Conservation (phyloP, 2,329 filamentous ascomycete species). For the Nemania serpens region DNA sequence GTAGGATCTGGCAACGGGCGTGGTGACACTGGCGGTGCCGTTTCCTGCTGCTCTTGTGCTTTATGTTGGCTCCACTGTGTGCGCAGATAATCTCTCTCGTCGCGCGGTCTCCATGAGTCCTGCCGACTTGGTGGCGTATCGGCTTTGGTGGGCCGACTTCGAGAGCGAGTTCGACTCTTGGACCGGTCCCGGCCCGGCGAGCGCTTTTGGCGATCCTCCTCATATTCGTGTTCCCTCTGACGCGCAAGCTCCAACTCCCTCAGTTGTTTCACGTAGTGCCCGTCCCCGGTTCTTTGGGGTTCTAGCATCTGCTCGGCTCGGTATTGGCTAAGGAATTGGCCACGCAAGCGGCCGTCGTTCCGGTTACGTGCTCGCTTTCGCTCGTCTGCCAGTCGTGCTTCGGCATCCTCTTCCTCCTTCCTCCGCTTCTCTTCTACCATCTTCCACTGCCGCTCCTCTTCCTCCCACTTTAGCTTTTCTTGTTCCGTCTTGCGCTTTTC, state of each 20-base stretch:
- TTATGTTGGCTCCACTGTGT: conserved; percentile 56
- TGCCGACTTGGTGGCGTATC: conserved; percentile 57
- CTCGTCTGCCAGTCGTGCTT: conserved; percentile 69
- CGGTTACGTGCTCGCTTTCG: conserved; percentile 62
- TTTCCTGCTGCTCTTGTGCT: conserved; percentile 37
- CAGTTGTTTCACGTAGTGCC: conserved; percentile 73
- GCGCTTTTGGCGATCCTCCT: conserved; percentile 60
- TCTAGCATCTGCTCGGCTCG: conserved; percentile 67
- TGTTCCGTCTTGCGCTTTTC: conserved; percentile 67
- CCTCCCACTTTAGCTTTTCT: conserved; percentile 76
- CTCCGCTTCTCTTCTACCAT: conserved; percentile 73
- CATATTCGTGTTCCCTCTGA: conserved; percentile 66
- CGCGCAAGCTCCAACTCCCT: conserved; percentile 69
- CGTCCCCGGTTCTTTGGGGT: conserved; percentile 45
- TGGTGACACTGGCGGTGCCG: conserved; percentile 37
- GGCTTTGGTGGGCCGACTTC: conserved; percentile 46
- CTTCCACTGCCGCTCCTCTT: conserved; percentile 77
- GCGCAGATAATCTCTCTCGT: conserved; percentile 67
- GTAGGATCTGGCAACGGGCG: conserved; percentile 50
- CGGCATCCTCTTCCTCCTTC: conserved; percentile 74
- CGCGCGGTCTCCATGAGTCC: conserved; percentile 63
- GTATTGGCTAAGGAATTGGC: conserved; percentile 87
- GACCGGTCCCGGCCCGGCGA: conserved; percentile 39
- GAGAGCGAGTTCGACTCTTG: conserved; percentile 48
- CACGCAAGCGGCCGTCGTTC: conserved; percentile 72